Percentiles rank a stretch among this genome's conserved stretches.
Conservation (phyloP, 1,284 basidiomycete species). For the Fomitiporia mediterranea region DNA sequence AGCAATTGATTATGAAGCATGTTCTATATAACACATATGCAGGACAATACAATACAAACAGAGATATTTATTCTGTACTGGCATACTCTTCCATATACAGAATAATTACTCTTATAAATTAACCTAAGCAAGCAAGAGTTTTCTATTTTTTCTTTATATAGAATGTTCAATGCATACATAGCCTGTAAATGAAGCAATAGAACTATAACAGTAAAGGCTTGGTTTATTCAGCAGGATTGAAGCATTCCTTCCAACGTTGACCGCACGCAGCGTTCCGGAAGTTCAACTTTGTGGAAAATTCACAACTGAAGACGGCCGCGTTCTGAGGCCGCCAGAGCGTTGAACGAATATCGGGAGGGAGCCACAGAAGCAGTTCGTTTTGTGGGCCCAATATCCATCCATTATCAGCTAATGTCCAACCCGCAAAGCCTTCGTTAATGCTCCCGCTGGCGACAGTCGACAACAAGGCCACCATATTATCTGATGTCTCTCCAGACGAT, state of each 20-base stretch:
- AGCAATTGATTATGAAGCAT: too few relatives aligned
- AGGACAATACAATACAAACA: too few relatives aligned
- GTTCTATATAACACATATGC: too few relatives aligned
- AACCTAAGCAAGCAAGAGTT: too few relatives aligned
- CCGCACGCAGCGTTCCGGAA: background rate
- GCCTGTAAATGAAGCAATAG: too few relatives aligned
- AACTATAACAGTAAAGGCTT: too few relatives aligned
- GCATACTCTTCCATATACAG: too few relatives aligned
- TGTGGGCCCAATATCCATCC: background rate
- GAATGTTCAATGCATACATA: too few relatives aligned
- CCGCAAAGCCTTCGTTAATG: background rate
- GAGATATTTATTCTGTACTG: too few relatives aligned
- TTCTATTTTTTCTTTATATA: too few relatives aligned
- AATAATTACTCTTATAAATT: too few relatives aligned
- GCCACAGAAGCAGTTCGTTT: background rate
- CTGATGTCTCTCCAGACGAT: background rate
- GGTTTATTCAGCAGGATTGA: too few relatives aligned
- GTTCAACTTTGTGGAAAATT: background rate
- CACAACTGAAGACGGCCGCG: slow-evolving; percentile 1
- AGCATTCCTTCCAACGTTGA: background rate
- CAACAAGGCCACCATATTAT: slow-evolving; percentile 20
- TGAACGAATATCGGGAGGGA: background rate
- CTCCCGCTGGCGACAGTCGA: background rate
- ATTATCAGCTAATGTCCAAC: background rate
- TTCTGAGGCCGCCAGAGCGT: slow-evolving; percentile 1